These are phyloP conservation scores for Lactarius tabidus DNA, from an alignment of 768 basidiomycete genomes.

Conservation along the genomic window DNA sequence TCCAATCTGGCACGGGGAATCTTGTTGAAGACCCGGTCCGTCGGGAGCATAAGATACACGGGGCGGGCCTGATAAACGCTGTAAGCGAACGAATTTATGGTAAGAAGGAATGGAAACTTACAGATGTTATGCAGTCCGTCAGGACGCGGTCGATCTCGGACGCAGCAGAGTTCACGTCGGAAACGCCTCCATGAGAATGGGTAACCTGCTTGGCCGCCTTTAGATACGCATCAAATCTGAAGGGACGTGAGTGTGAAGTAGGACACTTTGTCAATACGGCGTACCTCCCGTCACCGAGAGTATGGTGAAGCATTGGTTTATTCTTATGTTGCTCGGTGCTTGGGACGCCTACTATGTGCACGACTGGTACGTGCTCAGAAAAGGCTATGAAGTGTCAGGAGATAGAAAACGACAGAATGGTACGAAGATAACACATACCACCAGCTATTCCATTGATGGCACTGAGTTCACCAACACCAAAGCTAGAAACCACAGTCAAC, in stretches of 20 bases:
- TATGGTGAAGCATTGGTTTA: conserved; percentile 80
- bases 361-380: conserved; percentile 85
- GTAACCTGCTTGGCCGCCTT: conserved; percentile 75
- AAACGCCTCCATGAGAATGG: conserved; percentile 58
- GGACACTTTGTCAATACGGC: background rate
- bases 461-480: conserved; percentile 91
- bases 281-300: conserved; percentile 77
- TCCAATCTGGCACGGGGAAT: conserved; percentile 62
- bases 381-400: conserved; percentile 45
- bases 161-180: conserved; percentile 49
- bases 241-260: background rate
- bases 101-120: background rate
- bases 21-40: conserved; percentile 67
- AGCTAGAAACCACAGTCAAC: conserved; percentile 40
- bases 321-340: conserved; percentile 67
- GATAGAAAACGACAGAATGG: background rate
- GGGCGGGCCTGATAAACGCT: conserved; percentile 60
- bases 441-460: conserved; percentile 84
- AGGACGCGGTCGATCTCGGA: conserved; percentile 77
- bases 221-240: conserved; percentile 74
- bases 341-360: conserved; percentile 85
- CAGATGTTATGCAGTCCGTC: conserved; percentile 44
- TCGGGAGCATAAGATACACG: conserved; percentile 83
- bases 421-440: conserved; percentile 36
- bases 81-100: background rate